Percentiles rank a stretch among this genome's conserved stretches.
phyloP scores from a whole-genome alignment of 2,329 filamentous ascomycete species.

The Thyridium curvatum region DNA sequence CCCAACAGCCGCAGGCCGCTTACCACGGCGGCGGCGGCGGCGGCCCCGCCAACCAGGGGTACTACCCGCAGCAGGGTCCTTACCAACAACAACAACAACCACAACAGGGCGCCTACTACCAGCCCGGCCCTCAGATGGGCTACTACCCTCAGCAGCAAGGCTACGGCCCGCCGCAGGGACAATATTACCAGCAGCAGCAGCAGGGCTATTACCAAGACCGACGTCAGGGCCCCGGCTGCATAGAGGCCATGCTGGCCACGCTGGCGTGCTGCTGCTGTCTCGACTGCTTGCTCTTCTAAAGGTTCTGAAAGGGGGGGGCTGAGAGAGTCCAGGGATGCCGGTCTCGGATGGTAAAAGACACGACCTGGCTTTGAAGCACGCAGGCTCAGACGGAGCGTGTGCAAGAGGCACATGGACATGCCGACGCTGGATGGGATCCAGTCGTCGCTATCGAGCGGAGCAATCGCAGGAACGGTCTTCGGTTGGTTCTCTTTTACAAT shows the following conservation, averaged over 20 bases:
- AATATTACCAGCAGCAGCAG: conserved; percentile 23
- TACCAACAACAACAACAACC: conserved; percentile 17
- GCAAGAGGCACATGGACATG: no score
- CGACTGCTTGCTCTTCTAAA: conserved; percentile 46
- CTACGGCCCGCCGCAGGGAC: conserved; percentile 24
- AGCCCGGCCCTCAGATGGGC: conserved; percentile 33
- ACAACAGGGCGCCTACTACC: conserved; percentile 28
- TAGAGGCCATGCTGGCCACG: conserved; percentile 41
- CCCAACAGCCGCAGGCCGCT: conserved; percentile 17
- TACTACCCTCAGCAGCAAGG: conserved; percentile 32
- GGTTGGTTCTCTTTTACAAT: no score
- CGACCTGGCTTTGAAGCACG: no score
- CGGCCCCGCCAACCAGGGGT: conserved; percentile 6
- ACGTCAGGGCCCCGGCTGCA: conserved; percentile 22
- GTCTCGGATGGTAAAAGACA: no score
- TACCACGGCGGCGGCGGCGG: conserved; percentile 11
- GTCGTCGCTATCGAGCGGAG: no score
- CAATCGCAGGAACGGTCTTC: no score
- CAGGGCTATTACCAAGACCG: conserved; percentile 19
- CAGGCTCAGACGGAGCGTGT: no score
- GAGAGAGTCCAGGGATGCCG: no score
- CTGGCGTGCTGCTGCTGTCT: conserved; percentile 54
- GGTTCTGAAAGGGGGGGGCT: neutral
- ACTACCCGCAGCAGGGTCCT: conserved; percentile 10
- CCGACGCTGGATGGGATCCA: no score